A percentile compares a stretch with the other conserved stretches of the same genome.
Evolutionary conservation across 2,329 filamentous ascomycete species (phyloP).

Genomic region (Amesomyces nigricolor): DNA sequence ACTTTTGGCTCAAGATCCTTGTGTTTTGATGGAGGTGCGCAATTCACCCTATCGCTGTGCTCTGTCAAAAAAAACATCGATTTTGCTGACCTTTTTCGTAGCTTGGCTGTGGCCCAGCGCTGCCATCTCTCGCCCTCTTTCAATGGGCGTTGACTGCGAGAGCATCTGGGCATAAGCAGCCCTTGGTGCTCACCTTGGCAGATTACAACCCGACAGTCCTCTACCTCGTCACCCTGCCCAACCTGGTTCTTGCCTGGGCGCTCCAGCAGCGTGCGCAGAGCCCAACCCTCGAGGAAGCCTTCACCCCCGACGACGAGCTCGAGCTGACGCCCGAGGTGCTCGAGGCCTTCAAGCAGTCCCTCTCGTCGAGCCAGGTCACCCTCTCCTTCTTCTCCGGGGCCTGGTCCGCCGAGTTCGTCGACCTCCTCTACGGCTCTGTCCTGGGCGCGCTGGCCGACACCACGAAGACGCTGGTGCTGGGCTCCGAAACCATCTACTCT

Average conservation of each 20-base stretch:
- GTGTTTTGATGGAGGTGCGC: slow-evolving; percentile 51
- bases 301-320: slow-evolving; percentile 53
- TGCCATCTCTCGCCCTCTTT: slow-evolving; percentile 67
- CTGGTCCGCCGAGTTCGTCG: slow-evolving; percentile 62
- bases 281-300: slow-evolving; percentile 39
- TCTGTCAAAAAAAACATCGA: not conserved
- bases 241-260: slow-evolving; percentile 67
- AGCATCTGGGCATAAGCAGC: slow-evolving; percentile 26
- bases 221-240: slow-evolving; percentile 72
- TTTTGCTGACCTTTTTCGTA: slow-evolving; percentile 34
- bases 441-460: slow-evolving; percentile 15
- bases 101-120: slow-evolving; percentile 73
- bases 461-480: slow-evolving; percentile 53
- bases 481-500: slow-evolving; percentile 79
- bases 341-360: slow-evolving; percentile 50
- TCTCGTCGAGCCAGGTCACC: slow-evolving; percentile 46
- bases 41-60: not conserved
- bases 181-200: slow-evolving; percentile 59
- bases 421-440: slow-evolving; percentile 44
- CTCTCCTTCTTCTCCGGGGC: slow-evolving; percentile 68
- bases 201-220: slow-evolving; percentile 79
- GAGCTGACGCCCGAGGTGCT: slow-evolving; percentile 57
- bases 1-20: slow-evolving; percentile 31
- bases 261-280: slow-evolving; percentile 38
- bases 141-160: slow-evolving; percentile 44